A percentile compares a stretch with the other conserved stretches of the same genome.
Evolutionary conservation across 352 stramenopile genomes (phyloP).

Genomic region (Phytopythium kandeliae): DNA sequence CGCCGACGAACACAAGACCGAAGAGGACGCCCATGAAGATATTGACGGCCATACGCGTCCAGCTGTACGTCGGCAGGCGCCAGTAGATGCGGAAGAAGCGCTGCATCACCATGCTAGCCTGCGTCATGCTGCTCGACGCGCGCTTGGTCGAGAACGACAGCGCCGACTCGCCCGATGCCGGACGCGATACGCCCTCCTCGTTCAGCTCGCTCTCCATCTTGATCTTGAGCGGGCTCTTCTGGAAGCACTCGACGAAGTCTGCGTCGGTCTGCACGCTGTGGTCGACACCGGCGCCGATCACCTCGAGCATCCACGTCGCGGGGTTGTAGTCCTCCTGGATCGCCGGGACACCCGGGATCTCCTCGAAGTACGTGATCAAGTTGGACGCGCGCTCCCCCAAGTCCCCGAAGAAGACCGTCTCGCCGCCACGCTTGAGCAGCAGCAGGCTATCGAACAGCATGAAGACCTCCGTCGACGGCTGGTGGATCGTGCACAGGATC

Average conservation of each 20-base stretch:
- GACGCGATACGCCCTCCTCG: slow-evolving; percentile 14
- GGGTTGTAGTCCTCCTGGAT: slow-evolving; percentile 52
- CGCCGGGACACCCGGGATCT: slow-evolving; percentile 20
- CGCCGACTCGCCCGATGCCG: slow-evolving; percentile 7
- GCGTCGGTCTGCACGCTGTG: slow-evolving; percentile 14
- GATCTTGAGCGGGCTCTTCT: slow-evolving; percentile 13
- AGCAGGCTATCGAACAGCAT: slow-evolving; percentile 79
- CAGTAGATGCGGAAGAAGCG: slow-evolving; percentile 70
- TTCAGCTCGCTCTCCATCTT: slow-evolving; percentile 17
- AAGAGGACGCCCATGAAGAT: slow-evolving; percentile 53
- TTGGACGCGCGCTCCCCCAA: slow-evolving; percentile 10
- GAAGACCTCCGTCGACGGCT: slow-evolving; percentile 83
- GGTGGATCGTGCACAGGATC: slow-evolving; percentile 89
- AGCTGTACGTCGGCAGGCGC: slow-evolving; percentile 73
- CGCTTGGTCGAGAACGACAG: slow-evolving; percentile 26
- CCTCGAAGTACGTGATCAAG: slow-evolving; percentile 44
- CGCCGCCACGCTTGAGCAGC: slow-evolving; percentile 50
- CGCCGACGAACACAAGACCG: slow-evolving; percentile 31
- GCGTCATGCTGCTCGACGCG: slow-evolving; percentile 15
- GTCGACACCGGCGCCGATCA: slow-evolving; percentile 41
- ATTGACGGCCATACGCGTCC: slow-evolving; percentile 44
- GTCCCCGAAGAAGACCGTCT: slow-evolving; percentile 46
- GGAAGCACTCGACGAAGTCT: slow-evolving; percentile 26
- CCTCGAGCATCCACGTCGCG: slow-evolving; percentile 79
- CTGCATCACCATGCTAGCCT: slow-evolving; percentile 36